These are phyloP conservation scores for Intubia oerlemansii DNA, from an alignment of 2,329 filamentous ascomycete species.

Conservation along the genomic window DNA sequence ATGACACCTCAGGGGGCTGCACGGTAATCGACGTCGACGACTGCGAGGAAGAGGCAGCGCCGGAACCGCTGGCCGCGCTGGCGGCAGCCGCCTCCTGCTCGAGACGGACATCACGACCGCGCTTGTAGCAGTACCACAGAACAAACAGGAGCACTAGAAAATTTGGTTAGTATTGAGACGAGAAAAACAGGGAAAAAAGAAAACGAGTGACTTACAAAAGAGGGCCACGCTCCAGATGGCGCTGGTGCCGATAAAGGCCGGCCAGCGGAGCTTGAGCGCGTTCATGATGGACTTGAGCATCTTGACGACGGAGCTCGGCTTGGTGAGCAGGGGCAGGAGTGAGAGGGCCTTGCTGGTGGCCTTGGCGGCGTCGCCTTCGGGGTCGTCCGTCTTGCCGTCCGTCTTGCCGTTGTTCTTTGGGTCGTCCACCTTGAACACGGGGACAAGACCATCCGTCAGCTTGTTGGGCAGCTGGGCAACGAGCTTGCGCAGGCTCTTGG, in stretches of 20 bases:
- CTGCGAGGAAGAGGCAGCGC: too few species aligned
- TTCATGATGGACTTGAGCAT: conserved; percentile 83
- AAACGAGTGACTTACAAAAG: too few species aligned
- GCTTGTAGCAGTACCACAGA: conserved; percentile 96
- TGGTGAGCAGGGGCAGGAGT: conserved; percentile 55
- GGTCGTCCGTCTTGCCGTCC: conserved; percentile 17
- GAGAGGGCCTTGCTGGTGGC: conserved; percentile 43
- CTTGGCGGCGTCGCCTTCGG: conserved; percentile 25
- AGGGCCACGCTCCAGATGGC: conserved; percentile 76
- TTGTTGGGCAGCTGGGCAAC: conserved; percentile 71
- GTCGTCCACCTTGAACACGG: conserved; percentile 62
- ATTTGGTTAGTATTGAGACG: conserved; percentile 21
- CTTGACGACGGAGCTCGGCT: conserved; percentile 66
- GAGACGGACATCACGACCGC: conserved; percentile 67
- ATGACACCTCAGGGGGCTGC: too few species aligned
- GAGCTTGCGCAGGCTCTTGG: conserved; percentile 62
- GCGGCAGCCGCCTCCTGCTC: conserved; percentile 17
- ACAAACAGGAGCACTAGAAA: conserved; percentile 85
- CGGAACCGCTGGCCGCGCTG: not conserved
- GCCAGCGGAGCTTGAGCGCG: conserved; percentile 71
- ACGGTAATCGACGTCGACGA: too few species aligned
- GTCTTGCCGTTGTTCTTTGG: conserved; percentile 51
- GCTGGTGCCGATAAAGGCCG: conserved; percentile 78
- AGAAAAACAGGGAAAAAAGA: not conserved
- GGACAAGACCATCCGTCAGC: conserved; percentile 52